Conservation (phyloP, 768 basidiomycete genomes). For the Trametes elegans region DNA sequence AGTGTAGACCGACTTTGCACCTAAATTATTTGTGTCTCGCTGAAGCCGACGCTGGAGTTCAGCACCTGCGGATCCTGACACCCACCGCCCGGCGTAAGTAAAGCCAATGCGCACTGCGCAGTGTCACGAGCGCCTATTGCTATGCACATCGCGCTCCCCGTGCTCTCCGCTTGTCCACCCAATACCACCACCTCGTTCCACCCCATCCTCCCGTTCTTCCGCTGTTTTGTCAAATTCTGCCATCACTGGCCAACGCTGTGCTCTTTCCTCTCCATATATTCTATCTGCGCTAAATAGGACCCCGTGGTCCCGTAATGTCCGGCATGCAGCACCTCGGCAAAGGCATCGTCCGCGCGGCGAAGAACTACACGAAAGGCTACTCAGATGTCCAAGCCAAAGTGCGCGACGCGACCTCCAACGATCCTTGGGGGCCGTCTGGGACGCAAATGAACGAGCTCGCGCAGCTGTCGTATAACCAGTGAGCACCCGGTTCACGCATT, state of each 20-base stretch:
- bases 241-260: too few species aligned
- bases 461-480: constrained; percentile 97
- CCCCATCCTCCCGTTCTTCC: too few species aligned
- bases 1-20: constrained; percentile 18
- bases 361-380: constrained; percentile 96
- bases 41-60: too few species aligned
- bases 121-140: too few species aligned
- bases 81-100: too few species aligned
- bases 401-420: constrained; percentile 94
- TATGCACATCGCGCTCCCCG: too few species aligned
- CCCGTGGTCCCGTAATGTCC: constrained; percentile 16
- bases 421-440: constrained; percentile 96
- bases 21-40: constrained; percentile 15
- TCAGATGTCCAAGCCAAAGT: constrained; percentile 95
- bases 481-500: constrained; percentile 32
- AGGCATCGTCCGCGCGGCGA: constrained; percentile 82
- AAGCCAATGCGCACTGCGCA: too few species aligned
- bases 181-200: too few species aligned
- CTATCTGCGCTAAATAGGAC: neutral
- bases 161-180: too few species aligned
- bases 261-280: neutral
- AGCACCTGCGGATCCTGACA: too few species aligned
- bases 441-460: constrained; percentile 99
- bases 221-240: too few species aligned
- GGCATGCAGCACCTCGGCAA: constrained; percentile 80